Conservation (phyloP, 805 yeast genomes). For the Candida pseudoglaebosa region DNA sequence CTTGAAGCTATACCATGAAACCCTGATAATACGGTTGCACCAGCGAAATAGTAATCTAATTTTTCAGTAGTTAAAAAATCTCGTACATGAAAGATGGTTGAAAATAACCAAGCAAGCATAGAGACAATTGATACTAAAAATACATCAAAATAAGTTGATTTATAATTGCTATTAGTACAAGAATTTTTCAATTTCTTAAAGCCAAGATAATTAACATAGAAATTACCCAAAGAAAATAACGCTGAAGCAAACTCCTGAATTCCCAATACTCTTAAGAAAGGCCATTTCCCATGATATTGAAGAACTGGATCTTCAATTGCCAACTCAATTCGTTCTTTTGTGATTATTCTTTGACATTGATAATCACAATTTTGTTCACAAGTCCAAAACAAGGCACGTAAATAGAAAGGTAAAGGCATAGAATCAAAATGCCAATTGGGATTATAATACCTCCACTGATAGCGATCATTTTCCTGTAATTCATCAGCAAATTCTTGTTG, state of each 20-base stretch:
- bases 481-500: constrained; percentile 20
- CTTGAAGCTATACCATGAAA: constrained; percentile 66
- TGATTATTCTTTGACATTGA: constrained; percentile 79
- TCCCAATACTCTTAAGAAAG: constrained; percentile 73
- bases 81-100: constrained; percentile 83
- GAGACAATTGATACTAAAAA: constrained; percentile 58
- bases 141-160: constrained; percentile 25
- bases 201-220: constrained; percentile 48
- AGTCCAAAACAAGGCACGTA: constrained; percentile 61
- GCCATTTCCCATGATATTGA: constrained; percentile 99
- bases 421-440: constrained; percentile 32
- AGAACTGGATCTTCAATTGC: constrained; percentile 47
- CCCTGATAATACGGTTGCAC: constrained; percentile 78
- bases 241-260: constrained; percentile 82
- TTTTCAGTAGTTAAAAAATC: constrained; percentile 79
- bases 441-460: constrained; percentile 22
- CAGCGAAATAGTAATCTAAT: constrained; percentile 90
- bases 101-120: constrained; percentile 83
- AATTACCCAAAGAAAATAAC: constrained; percentile 60
- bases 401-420: constrained; percentile 37
- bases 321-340: constrained; percentile 44
- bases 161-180: constrained; percentile 5
- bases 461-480: constrained; percentile 12
- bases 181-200: constrained; percentile 23
- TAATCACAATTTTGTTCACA: constrained; percentile 86